phyloP scores from a whole-genome alignment of 768 basidiomycete species.

The Phaeotremella skinneri region DNA sequence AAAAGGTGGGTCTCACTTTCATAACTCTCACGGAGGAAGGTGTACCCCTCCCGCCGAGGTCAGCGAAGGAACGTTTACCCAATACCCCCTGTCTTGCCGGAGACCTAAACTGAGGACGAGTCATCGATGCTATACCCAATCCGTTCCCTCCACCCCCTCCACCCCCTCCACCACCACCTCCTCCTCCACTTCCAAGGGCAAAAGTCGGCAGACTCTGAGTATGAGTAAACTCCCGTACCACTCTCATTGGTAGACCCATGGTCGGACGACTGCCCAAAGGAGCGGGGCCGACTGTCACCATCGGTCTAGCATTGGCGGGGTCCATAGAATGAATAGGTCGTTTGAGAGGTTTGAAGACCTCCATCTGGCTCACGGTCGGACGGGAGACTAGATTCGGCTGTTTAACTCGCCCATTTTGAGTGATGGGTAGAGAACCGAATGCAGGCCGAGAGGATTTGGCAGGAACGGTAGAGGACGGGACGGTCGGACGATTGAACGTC shows the following conservation, averaged over 20 bases:
- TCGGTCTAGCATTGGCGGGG: background rate
- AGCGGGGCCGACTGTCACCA: background rate
- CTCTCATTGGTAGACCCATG: constrained; percentile 31
- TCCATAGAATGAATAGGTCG: constrained; percentile 4
- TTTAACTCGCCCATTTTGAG: background rate
- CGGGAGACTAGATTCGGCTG: background rate
- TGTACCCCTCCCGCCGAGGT: background rate
- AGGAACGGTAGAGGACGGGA: background rate
- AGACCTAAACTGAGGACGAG: constrained; percentile 14
- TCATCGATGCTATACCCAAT: background rate
- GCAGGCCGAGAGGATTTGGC: constrained; percentile 8
- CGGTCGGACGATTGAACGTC: background rate
- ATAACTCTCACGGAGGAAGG: constrained; percentile 10
- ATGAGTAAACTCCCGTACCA: constrained; percentile 14
- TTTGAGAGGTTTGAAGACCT: constrained; percentile 13
- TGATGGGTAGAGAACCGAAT: background rate
- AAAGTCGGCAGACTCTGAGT: constrained; percentile 12
- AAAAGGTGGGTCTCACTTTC: constrained; percentile 16
- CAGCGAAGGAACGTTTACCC: constrained; percentile 4
- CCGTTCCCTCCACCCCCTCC: background rate
- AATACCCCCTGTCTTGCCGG: constrained; percentile 12
- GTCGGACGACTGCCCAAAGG: constrained; percentile 8
- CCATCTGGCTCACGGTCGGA: background rate
- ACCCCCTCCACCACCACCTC: constrained; percentile 7
- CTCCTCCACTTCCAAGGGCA: constrained; percentile 21